Evolutionary conservation across 495 filamentous ascomycete species (phyloP).

Genomic region (Annulohypoxylon nitens): DNA sequence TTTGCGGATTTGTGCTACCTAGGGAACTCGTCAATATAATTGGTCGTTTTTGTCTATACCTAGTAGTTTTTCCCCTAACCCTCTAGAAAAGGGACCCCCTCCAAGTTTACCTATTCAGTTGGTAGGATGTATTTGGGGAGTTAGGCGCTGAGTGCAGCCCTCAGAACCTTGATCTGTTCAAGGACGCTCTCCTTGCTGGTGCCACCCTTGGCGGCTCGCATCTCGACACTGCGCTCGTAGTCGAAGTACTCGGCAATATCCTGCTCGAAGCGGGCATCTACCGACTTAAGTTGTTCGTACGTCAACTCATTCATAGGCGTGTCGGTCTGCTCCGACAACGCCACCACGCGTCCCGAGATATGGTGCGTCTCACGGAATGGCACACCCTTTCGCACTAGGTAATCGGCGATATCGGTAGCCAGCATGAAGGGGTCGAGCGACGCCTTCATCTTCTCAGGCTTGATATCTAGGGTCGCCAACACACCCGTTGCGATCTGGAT

Average conservation of each 20-base stretch:
- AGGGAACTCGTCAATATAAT: not conserved
- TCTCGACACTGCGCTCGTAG: slow-evolving; percentile 89
- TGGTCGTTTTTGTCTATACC: slow-evolving; percentile 33
- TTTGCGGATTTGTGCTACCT: not conserved
- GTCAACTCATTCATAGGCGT: slow-evolving; percentile 83
- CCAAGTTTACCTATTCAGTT: not conserved
- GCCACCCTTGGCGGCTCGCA: slow-evolving; percentile 83
- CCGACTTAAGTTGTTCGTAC: slow-evolving; percentile 73
- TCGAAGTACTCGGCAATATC: slow-evolving; percentile 82
- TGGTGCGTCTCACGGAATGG: slow-evolving; percentile 89
- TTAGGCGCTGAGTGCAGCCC: slow-evolving; percentile 58
- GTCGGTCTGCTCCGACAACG: slow-evolving; percentile 71
- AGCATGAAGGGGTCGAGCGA: slow-evolving; percentile 77
- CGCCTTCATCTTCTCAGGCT: slow-evolving; percentile 80
- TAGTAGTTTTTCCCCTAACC: slow-evolving; percentile 3
- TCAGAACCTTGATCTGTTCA: slow-evolving; percentile 83
- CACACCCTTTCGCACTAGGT: slow-evolving; percentile 90
- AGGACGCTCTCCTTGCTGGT: slow-evolving; percentile 80
- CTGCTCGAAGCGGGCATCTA: slow-evolving; percentile 80
- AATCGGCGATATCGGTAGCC: slow-evolving; percentile 88
- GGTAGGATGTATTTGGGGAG: not conserved
- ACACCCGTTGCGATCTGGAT: slow-evolving; percentile 89
- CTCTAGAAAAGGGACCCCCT: not conserved
- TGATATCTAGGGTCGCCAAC: slow-evolving; percentile 76
- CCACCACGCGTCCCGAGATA: slow-evolving; percentile 85